A percentile compares a stretch with the other conserved stretches of the same genome.
Conservation (phyloP, 768 basidiomycete genomes). For the Phaeotremella fagi region DNA sequence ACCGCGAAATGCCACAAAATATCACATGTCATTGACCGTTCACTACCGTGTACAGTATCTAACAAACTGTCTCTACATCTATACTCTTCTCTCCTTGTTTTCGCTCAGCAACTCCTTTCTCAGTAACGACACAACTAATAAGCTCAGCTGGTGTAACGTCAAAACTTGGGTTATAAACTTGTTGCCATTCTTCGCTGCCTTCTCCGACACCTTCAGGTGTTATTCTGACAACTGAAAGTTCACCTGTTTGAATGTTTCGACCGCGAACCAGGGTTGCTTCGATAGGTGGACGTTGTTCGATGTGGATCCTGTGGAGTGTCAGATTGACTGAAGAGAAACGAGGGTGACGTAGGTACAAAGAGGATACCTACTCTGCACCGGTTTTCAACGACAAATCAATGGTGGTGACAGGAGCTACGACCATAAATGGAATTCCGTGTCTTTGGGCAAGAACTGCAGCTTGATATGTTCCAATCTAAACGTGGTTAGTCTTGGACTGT, state of each 20-base stretch:
- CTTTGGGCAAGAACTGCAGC: slow-evolving; percentile 81
- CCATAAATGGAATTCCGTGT: slow-evolving; percentile 84
- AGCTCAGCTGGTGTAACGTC: slow-evolving; percentile 92
- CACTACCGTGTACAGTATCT: slow-evolving; percentile 13
- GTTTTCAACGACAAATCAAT: slow-evolving; percentile 74
- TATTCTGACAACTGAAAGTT: slow-evolving; percentile 75
- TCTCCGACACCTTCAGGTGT: slow-evolving; percentile 58
- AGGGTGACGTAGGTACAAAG: neutral
- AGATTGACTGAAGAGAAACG: neutral
- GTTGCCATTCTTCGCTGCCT: slow-evolving; percentile 42
- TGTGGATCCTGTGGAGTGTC: slow-evolving; percentile 62
- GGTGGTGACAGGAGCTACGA: slow-evolving; percentile 87
- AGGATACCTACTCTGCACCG: slow-evolving; percentile 59
- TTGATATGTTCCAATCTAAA: slow-evolving; percentile 85
- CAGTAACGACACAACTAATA: slow-evolving; percentile 82
- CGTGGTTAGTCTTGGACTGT: neutral
- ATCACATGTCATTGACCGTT: too few species aligned
- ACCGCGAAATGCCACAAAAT: too few species aligned
- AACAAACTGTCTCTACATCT: slow-evolving; percentile 62
- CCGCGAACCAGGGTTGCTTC: slow-evolving; percentile 89
- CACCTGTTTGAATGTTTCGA: slow-evolving; percentile 57
- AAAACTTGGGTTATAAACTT: slow-evolving; percentile 83
- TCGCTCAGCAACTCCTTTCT: slow-evolving; percentile 83
- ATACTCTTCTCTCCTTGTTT: slow-evolving; percentile 58
- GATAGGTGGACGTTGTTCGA: slow-evolving; percentile 80